Conservation (phyloP, 164 flowering plant genomes). For the Stephania yunnanensis region DNA sequence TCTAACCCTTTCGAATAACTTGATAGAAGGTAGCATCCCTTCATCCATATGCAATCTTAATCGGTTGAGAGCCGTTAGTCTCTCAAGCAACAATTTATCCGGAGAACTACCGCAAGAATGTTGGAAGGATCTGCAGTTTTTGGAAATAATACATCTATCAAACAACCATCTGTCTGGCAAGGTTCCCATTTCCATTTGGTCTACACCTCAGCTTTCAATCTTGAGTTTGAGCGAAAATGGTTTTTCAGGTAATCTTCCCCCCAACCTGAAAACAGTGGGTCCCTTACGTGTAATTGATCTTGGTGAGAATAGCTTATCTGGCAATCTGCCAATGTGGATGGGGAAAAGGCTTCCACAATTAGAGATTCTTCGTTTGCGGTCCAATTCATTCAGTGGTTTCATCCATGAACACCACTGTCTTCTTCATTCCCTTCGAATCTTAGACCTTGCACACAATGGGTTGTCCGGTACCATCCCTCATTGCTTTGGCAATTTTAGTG, state of each 20-base stretch:
- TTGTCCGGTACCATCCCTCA: no score
- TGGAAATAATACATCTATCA: constrained; percentile 11
- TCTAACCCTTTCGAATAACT: not conserved
- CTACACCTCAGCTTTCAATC: not conserved
- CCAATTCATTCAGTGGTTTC: no score
- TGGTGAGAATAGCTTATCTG: no score
- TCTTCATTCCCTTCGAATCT: no score
- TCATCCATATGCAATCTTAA: not conserved
- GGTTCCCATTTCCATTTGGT: constrained; percentile 24
- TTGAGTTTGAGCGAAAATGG: constrained; percentile 18
- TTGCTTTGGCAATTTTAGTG: no score
- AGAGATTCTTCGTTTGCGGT: no score
- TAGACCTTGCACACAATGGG: no score
- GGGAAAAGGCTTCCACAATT: no score
- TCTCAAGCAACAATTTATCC: constrained; percentile 10
- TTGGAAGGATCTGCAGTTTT: not conserved
- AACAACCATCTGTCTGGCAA: constrained; percentile 26
- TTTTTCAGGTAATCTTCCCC: constrained; percentile 21
- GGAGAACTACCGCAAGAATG: constrained; percentile 9
- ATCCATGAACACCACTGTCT: no score
- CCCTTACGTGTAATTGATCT: no score
- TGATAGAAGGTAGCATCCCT: not conserved
- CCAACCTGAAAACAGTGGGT: no score
- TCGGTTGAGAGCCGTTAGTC: constrained; percentile 2
- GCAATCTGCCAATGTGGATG: no score